These are phyloP conservation scores for Aureobasidium sp. DNA, from an alignment of 2,329 filamentous ascomycete species.

Conservation along the genomic window DNA sequence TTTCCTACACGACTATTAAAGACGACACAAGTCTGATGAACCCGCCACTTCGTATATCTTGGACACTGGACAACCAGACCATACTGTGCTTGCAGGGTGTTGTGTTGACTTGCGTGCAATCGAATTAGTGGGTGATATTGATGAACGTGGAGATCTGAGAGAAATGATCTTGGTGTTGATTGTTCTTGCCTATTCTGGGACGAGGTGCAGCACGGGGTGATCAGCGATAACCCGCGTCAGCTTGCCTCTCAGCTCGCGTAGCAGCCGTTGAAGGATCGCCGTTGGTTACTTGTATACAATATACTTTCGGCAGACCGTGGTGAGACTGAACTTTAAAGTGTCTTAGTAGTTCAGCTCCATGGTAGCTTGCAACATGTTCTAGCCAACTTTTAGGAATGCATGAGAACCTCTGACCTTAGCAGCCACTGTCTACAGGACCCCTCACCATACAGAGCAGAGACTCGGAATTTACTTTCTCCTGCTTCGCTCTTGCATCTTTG, in stretches of 20 bases:
- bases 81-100: background rate
- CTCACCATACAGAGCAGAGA: background rate
- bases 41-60: background rate
- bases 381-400: background rate
- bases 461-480: background rate
- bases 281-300: background rate
- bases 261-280: background rate
- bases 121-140: background rate
- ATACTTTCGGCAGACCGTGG: background rate
- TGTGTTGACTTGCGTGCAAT: background rate
- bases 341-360: background rate
- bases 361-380: background rate
- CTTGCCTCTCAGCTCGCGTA: too few species aligned
- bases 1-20: background rate
- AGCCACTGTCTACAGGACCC: background rate
- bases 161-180: background rate
- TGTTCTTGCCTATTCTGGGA: background rate
- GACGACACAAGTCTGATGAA: background rate
- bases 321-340: background rate
- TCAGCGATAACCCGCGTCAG: background rate
- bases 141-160: background rate
- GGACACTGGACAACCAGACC: background rate
- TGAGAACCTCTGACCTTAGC: background rate
- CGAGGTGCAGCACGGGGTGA: background rate
- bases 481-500: background rate